Evolutionary conservation across 768 basidiomycete genomes (phyloP), one percentile per base, ranked within the genome.

Genomic region (Leucocoprinus leucothites): DNA sequence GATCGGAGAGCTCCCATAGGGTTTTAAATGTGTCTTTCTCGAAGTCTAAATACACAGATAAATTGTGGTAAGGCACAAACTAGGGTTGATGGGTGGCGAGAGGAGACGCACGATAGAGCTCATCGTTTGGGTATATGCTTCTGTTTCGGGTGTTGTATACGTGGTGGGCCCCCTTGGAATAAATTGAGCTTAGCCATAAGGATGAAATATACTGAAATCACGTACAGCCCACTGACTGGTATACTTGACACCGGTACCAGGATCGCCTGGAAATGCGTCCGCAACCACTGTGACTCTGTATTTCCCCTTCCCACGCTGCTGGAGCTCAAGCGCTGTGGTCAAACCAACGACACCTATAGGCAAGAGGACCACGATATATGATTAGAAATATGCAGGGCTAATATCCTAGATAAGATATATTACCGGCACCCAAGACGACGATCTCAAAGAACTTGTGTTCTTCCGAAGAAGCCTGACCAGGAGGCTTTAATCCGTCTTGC

Each of bases 141-240:
- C 60, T 14, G 18, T 56, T 44, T 43, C 47, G 38, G 1, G 79
- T 78, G 14, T 76, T 76, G 44, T 81, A 84, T 44, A 91, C 82
- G 74, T 91, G 87, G 58, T 92, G 88, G 8, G 88, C 91, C 34
- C 90, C 91, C 47, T 48, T n/a, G n/a, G n/a, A n/a, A n/a, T n/a
- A n/a, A n/a, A n/a, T n/a, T n/a, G n/a, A n/a, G n/a, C n/a, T n/a
- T n/a, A n/a, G n/a, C n/a, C n/a, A n/a, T n/a, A n/a, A n/a, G n/a
- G n/a, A n/a, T n/a, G n/a, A 24, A 24, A 46, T 9, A 47, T 9
- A 47, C 24, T n/a, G 16, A 31, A 18, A 9, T 16, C 5, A 73
- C 85, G 59, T 59, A 89, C 91, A 35, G 91, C 91, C 91, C 91
- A 92, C 31, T 81, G 81, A 65, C 87, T 89, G 1, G 91, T 89